Evolutionary conservation across 2,329 filamentous ascomycete species (phyloP), one percentile per base, ranked within the genome.

Genomic region (Aspergillus alliaceus): DNA sequence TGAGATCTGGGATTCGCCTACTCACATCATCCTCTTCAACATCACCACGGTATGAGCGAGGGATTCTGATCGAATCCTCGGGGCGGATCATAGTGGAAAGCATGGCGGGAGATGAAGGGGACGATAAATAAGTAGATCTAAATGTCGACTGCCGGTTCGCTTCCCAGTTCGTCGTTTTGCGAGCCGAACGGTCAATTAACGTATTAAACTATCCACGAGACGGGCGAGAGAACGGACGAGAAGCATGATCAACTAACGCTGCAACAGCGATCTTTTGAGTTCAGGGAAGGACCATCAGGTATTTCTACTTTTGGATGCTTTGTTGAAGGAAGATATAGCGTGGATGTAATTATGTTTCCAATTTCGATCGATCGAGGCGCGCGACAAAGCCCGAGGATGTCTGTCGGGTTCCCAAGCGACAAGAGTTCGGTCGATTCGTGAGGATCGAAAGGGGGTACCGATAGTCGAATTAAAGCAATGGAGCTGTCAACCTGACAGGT

Each of bases 1-100:
- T 60, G 31, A 64, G 66, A 20, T 75, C 72, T n/a, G 66, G 66
- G 0, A 61, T 64, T 55, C 64, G 61, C 53, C 58, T 64, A 47
- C 60, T 64, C 24, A 37, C 56, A 35, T 70, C 69, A 27, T 73
- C 72, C 34, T 76, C 74, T 11, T 72, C 70, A 27, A 61, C 54
- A 31, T 74, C 72, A 32, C 58, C 63, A 53, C 64, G 68, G 59
- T 70, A 70, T 32, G 68, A 58, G 57, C 65, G 72, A 61, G 64
- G 66, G 44, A 68, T 71, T 63, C 69, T 69, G 25, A 72, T 62
- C 12, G 69, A 71, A 59, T 77, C 74, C 56, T 77, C 75, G 42
- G 71, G 64, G 53, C 72, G 73, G 55, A 64, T 61, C 72, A 76
- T 77, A 46, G 70, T 68, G 59, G 69, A 66, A 57, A 73, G 62